Base-by-base conservation (phyloP, 768 basidiomycete genomes). In the Lanmaoa pseudosensibilis region DNA sequence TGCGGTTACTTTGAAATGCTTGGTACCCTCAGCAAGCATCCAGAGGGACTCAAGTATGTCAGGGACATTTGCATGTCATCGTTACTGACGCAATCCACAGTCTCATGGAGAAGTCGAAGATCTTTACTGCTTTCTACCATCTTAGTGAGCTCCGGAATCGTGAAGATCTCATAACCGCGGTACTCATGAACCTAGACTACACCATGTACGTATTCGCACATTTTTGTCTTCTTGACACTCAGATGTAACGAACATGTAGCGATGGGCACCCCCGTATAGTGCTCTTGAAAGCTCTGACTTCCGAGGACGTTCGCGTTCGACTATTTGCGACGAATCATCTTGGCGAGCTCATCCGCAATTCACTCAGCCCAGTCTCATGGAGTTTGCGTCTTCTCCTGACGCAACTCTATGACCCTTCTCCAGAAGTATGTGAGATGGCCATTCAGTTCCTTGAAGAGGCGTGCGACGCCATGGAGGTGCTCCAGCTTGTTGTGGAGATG, bases 71-170 rank as follows among this genome's bases (percentile, higher is more conserved):
- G 10, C 46, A 47, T 47, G 19, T 46, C 43, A 40, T 48, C 12
- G 13, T 33, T 27, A 39, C 43, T 61, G 7, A 64, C 54, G 13
- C 47, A 44, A 13, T 18, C 13, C 16, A 15, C 57, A 96, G 95
- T 43, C 74, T 98, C 15, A 74, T 99, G 71, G 94, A 97, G 72
- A 90, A 90, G 63, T 89, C 89, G 73, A 91, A 90, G 65, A 82
- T 98, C 27, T 98, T 98, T 71, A 98, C 94, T 1, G 88, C 92
- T 0, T 95, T 98, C 71, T 98, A 98, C 68, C 95, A 94, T 68
- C 74, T 98, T 43, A 92, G 89, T 66, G 97, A 98, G 67, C 79
- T 98, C 36, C 81, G 88, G 25, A 90, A 88, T 71, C 81, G 97
- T 37, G 94, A 98, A 66, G 95, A 98, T 68, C 78, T 99, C 44